Percentiles rank a stretch among this genome's conserved stretches.
phyloP scores from a whole-genome alignment of 2,329 filamentous ascomycete genomes.

The Monilinia polystroma region DNA sequence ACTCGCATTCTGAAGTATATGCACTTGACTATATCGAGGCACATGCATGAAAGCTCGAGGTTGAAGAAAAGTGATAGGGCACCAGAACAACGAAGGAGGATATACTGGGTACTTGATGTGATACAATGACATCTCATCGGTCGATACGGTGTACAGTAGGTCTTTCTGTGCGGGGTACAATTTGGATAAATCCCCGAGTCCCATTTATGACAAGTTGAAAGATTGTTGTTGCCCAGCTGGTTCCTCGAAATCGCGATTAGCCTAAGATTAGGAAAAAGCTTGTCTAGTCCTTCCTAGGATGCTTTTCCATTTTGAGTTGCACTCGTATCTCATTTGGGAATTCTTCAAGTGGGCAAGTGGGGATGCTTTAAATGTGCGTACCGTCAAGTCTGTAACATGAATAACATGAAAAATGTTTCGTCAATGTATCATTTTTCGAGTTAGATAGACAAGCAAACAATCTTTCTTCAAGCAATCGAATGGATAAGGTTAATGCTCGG shows the following conservation, averaged over 20 bases:
- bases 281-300: constrained; percentile 2
- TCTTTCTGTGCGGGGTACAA: constrained; percentile 9
- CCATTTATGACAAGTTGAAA: constrained; percentile 2
- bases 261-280: constrained; percentile 13
- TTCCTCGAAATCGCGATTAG: background rate
- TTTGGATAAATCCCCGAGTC: constrained; percentile 12
- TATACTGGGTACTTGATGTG: constrained; percentile 1
- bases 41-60: background rate
- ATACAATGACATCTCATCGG: background rate
- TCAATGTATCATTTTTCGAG: background rate
- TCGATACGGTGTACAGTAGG: background rate
- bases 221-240: constrained; percentile 9
- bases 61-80: constrained; percentile 8
- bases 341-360: constrained; percentile 9
- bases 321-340: background rate
- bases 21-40: background rate
- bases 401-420: constrained; percentile 19
- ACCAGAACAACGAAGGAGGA: background rate
- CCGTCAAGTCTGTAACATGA: constrained; percentile 13
- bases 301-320: constrained; percentile 4
- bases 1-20: constrained; percentile 6
- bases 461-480: background rate
- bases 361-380: background rate
- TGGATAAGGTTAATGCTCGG: constrained; percentile 5
- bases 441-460: background rate